Evolutionary conservation across 768 basidiomycete genomes (phyloP), one percentile per base, ranked within the genome.

Genomic region (Mycena leptocephala): DNA sequence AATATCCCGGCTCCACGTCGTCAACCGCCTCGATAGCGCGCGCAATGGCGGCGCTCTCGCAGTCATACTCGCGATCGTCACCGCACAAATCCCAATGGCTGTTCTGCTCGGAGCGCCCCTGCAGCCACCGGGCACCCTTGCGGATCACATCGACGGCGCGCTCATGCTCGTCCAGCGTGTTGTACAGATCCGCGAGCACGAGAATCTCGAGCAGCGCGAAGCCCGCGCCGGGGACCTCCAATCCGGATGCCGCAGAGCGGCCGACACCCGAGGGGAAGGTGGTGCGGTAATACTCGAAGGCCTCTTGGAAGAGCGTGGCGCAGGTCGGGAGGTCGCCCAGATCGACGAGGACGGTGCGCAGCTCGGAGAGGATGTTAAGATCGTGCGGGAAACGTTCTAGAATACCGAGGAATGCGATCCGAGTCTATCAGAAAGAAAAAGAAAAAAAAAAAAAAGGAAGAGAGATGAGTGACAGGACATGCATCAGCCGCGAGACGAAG

Each of bases 1-100:
- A 93, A 65, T 87, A 88, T 30, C 93, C 94, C 2, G 90, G 88
- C 56, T 88, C 89, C 8, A 92, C 81, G 43, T 89, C 89, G 26
- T 2, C 16, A 18, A 18, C 85, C 80, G 72, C 88, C 87, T 46
- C 85, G 84, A 14, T 81, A 65, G 30, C 78, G 80, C 24, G 79
- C 77, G 20, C 46, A 79, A 74, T 79, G 79, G 62, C 59, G 33
- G 80, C 80, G 78, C 84, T 73, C 81, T 85, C 83, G 56, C 85
- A 83, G 80, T 97, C 96, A 80, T 91, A 99, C 84, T 99, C 98
- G 62, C 97, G 88, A 81, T 99, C 98, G 81, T 99, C 97, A 35
- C 90, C 90, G 68, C 93, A 91, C 26, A 89, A 82, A 77, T 97
- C 95, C 97, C 97, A 99, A 72, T 93, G 93, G 68, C 87, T n/a